These are phyloP conservation scores for Casuarina glauca DNA, from an alignment of 306 rosid genomes.

Conservation along the genomic window DNA sequence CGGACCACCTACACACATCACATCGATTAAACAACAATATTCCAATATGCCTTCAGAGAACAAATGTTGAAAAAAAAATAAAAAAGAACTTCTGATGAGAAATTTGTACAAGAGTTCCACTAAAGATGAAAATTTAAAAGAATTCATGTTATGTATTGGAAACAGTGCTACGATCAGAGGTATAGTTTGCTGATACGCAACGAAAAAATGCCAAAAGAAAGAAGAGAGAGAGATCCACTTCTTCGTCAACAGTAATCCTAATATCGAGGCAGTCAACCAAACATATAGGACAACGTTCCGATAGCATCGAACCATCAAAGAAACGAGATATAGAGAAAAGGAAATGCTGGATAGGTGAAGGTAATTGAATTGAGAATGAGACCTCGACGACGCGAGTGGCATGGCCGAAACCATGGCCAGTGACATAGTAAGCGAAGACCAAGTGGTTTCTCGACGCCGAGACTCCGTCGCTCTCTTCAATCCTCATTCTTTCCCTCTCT, in stretches of 20 bases:
- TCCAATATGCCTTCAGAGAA: slow-evolving; percentile 1
- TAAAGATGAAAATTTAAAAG: neutral
- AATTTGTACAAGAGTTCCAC: neutral
- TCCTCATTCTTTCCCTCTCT: slow-evolving; percentile 51
- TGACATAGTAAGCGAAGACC: slow-evolving; percentile 89
- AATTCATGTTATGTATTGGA: neutral
- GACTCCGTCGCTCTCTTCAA: slow-evolving; percentile 62
- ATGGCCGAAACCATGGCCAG: slow-evolving; percentile 97
- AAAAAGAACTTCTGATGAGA: neutral
- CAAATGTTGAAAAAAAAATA: neutral
- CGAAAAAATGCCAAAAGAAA: neutral
- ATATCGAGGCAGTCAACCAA: slow-evolving; percentile 14
- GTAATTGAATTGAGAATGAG: neutral
- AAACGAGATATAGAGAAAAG: neutral
- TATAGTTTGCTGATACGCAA: neutral
- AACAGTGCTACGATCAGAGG: neutral
- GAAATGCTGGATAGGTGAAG: neutral
- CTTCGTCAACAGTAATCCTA: neutral
- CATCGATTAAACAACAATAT: slow-evolving; percentile 13
- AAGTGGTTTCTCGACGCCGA: slow-evolving; percentile 73
- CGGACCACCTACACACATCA: slow-evolving; percentile 62
- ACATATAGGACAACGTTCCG: neutral
- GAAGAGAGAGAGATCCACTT: neutral
- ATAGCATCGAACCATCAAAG: neutral
- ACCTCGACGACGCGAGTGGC: slow-evolving; percentile 98